These are phyloP conservation scores for Blastomyces gilchristii DNA, from an alignment of 2,329 filamentous ascomycete genomes.

Conservation along the genomic window DNA sequence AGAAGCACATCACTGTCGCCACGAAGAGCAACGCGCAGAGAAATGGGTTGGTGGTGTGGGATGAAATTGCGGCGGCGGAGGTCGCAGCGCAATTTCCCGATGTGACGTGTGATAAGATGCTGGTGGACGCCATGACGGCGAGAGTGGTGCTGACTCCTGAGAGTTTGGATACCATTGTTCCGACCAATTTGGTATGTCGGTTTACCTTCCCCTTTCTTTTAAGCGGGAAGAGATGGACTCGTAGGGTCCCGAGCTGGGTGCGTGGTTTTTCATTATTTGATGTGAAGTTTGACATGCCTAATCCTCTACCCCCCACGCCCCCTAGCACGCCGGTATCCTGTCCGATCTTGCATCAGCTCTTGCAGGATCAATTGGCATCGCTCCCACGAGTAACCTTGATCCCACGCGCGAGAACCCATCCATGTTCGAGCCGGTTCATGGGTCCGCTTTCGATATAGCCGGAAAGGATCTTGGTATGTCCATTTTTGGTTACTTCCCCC, in stretches of 20 bases:
- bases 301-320: slow-evolving; percentile 12
- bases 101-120: slow-evolving; percentile 45
- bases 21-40: slow-evolving; percentile 48
- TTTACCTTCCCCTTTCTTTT: not conserved
- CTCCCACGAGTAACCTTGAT: slow-evolving; percentile 59
- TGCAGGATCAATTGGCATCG: slow-evolving; percentile 62
- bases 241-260: not conserved
- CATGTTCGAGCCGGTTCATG: slow-evolving; percentile 56
- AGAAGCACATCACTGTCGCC: slow-evolving; percentile 44
- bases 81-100: slow-evolving; percentile 42
- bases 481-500: not conserved
- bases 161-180: slow-evolving; percentile 44
- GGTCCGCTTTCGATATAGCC: slow-evolving; percentile 54
- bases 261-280: not conserved
- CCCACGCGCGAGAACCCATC: slow-evolving; percentile 51
- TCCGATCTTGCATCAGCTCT: slow-evolving; percentile 61
- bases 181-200: slow-evolving; percentile 36
- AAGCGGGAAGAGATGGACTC: not conserved
- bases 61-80: slow-evolving; percentile 41
- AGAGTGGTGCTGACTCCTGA: slow-evolving; percentile 44
- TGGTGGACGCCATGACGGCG: slow-evolving; percentile 49
- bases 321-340: slow-evolving; percentile 51
- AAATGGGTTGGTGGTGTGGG: slow-evolving; percentile 49
- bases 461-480: slow-evolving; percentile 43
- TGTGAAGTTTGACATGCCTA: not conserved